Evolutionary conservation across 2,329 filamentous ascomycete genomes (phyloP).

Genomic region (Apiospora pterosperma): DNA sequence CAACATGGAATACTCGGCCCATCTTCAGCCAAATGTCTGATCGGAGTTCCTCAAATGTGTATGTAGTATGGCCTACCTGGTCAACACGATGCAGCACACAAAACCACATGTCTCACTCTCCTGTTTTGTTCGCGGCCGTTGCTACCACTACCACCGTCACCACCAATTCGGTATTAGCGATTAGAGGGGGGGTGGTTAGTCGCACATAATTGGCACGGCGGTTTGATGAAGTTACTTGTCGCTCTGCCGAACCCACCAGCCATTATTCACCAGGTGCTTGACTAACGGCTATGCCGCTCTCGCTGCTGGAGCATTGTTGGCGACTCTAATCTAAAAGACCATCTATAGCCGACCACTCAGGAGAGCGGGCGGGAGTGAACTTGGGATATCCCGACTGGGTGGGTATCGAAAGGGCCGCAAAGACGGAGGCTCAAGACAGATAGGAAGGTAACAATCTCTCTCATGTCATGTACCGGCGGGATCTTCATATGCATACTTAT

Average conservation of each 20-base stretch:
- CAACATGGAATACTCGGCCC: neutral
- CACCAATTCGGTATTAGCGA: neutral
- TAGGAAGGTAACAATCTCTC: slow-evolving; percentile 4
- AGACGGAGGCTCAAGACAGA: neutral
- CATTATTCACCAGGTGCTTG: neutral
- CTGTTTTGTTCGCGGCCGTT: neutral
- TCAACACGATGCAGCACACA: neutral
- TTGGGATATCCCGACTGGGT: neutral
- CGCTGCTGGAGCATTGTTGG: neutral
- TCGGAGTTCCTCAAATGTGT: neutral
- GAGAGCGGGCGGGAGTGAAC: neutral
- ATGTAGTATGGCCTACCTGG: neutral
- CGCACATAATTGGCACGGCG: neutral
- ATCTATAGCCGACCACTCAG: neutral
- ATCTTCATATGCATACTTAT: neutral
- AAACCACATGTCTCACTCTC: slow-evolving; percentile 1
- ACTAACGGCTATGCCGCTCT: neutral
- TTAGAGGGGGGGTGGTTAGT: neutral
- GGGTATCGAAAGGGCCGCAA: slow-evolving; percentile 1
- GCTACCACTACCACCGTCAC: neutral
- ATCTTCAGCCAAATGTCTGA: slow-evolving; percentile 1
- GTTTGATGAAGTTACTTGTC: neutral
- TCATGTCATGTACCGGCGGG: neutral
- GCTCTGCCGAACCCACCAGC: neutral
- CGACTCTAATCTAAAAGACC: neutral